Conservation (phyloP, 176 grass and related monocot species). For the Echinochloa phyllopogon region DNA sequence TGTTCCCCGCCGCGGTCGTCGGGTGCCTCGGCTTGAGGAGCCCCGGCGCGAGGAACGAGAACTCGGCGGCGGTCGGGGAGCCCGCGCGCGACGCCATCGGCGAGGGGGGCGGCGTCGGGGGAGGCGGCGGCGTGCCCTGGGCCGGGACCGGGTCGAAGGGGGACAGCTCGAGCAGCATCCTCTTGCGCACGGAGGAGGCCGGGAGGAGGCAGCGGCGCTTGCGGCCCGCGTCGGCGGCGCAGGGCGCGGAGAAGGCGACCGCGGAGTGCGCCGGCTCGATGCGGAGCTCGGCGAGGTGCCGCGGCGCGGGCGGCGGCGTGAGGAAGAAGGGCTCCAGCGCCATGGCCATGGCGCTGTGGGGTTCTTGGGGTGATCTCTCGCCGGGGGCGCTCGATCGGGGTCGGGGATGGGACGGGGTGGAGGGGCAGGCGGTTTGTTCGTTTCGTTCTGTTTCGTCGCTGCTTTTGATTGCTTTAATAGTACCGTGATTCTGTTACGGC, state of each 20-base stretch:
- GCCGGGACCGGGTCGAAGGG: conserved; percentile 1
- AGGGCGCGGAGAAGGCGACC: conserved; percentile 42
- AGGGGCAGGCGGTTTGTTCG: not conserved
- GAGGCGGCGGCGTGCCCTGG: not conserved
- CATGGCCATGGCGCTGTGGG: conserved; percentile 24
- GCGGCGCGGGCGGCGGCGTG: conserved; percentile 12
- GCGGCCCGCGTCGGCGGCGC: conserved; percentile 9
- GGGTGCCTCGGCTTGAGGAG: not conserved
- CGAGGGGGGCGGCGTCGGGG: not conserved
- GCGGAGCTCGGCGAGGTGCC: conserved; percentile 48
- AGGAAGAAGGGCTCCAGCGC: not conserved
- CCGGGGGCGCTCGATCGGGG: not conserved
- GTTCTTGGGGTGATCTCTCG: not conserved
- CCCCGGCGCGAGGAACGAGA: conserved; percentile 23
- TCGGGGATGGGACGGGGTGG: not conserved
- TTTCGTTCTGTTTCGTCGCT: not conserved
- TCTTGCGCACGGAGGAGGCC: conserved; percentile 35
- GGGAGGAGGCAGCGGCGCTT: conserved; percentile 48
- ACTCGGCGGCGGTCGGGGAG: not conserved
- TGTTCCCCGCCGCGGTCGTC: not conserved
- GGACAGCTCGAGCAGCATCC: conserved; percentile 38
- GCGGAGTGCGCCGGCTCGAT: conserved; percentile 24
- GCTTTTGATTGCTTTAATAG: not conserved
- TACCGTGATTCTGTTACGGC: not conserved
- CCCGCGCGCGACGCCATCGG: not conserved